Base-by-base conservation (phyloP, 2,329 filamentous ascomycete genomes). In the Seiridium unicorne region DNA sequence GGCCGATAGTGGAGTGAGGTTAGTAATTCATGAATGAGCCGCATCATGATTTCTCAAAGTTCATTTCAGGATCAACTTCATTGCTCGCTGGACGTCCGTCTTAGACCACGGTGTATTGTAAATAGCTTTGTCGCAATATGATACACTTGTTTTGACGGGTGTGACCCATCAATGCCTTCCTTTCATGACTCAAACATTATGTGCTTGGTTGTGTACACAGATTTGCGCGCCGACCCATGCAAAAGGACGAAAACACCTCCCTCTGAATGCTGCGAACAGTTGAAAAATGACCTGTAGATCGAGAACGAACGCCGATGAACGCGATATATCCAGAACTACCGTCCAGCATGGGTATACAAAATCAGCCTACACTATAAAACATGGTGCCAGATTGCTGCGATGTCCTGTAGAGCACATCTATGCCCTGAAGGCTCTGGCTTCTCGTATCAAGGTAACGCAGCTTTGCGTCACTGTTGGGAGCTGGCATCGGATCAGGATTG, bases 171-270 rank as follows among this genome's bases (percentile, higher is more conserved):
- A 38, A 31, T 34, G 36, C 32, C 38, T 18, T 46, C 32, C 35
- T 31, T 58, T 34, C 9, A n/a, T 34, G n/a, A 42, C 32, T 49
- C 44, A 40, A 58, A 48, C 44, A 58, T 48, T 58, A 58, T 51
- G 26, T 42, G 55, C 35, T 58, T 58, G 10, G 44, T 35, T 36
- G 55, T 40, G 46, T 58, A 58, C 46, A 46, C 13, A 11, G 48
- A 44, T 47, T n/a, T 49, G 13, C 44, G 44, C 32, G 26, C 55
- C 55, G 32, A 31, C 26, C 32, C 55, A 51, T 58, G 55, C 55
- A 26, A 40, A 32, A 46, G 47, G n/a, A 53, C 18, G 26, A 49
- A 35, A 42, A 55, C 53, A 26, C 18, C 18, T 32, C 53, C 38
- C 18, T 26, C 40, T 36, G 47, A 57, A 57, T 44, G 54, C 54